Evolutionary conservation across 225 moss, liverwort and hornwort genomes (phyloP).

Genomic region (Bryum argenteum): DNA sequence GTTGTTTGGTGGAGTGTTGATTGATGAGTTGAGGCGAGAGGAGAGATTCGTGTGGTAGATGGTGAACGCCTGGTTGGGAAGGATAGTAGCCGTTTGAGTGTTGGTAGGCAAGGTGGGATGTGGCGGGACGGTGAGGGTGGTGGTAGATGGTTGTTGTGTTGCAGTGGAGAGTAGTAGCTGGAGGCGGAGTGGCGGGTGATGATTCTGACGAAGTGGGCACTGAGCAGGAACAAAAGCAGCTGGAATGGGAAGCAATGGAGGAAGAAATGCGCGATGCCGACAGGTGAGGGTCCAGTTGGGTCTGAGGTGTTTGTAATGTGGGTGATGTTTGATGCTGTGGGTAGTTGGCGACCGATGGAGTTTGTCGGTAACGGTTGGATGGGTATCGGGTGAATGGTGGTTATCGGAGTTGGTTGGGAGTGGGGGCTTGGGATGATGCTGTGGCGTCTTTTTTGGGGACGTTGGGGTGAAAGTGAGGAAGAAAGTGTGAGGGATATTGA

Average conservation of each 20-base stretch:
- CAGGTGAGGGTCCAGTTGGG: slow-evolving; percentile 49
- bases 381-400: background rate
- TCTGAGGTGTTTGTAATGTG: background rate
- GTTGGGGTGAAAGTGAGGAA: background rate
- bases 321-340: background rate
- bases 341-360: background rate
- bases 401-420: background rate
- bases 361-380: background rate
- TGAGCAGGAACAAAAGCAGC: slow-evolving; percentile 86
- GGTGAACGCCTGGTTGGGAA: background rate
- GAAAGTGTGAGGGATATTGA: slow-evolving; percentile 3
- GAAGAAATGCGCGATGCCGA: slow-evolving; percentile 95
- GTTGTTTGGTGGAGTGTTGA: background rate
- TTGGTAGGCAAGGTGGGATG: background rate
- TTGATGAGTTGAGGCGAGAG: too few species aligned
- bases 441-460: background rate
- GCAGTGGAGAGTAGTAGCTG: background rate
- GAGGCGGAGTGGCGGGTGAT: background rate
- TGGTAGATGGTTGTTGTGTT: background rate
- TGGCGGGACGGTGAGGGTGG: background rate
- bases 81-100: background rate
- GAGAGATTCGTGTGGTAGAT: background rate
- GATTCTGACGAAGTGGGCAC: slow-evolving; percentile 25
- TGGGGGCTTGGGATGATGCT: slow-evolving; percentile 3
- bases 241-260: slow-evolving; percentile 98